Evolutionary conservation across 495 filamentous ascomycete genomes (phyloP), one percentile per base, ranked within the genome.

Genomic region (Xylaria venustula): DNA sequence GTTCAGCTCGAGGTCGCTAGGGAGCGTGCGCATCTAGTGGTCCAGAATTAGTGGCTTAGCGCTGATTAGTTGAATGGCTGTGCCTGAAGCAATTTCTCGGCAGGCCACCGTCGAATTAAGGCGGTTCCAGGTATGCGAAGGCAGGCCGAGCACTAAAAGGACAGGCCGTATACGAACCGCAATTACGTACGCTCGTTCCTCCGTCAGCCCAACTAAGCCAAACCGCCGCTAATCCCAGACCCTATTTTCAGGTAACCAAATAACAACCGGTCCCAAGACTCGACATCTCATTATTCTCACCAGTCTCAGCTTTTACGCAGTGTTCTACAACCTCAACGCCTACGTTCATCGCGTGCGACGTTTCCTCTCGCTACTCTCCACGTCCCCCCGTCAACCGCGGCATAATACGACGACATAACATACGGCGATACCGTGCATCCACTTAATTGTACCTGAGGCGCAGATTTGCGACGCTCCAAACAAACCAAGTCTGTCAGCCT

Each of bases 61-160:
- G 56, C 56, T 42, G 56, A 59, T 50, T 40, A 59, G 56, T 50
- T 42, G 46, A 15, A 55, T 45, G 53, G 53, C 53, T 55, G 53
- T 44, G 53, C 26, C 40, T 3, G 6, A 15, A 34, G 25, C 22
- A 55, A 55, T 44, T 19, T 44, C 53, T 55, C 53, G 53, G 53
- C 40, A 14, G 22, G 22, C 40, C 20, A 55, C 53, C 17, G 53
- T 55, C 53, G 53, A 34, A 55, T 20, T n/a, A 55, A 34, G 30
- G 11, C 30, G 30, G 30, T 11, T 5, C 30, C 30, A 34, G 30
- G 30, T 11, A 34, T 11, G 30, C 30, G 5, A 11, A 5, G 11
- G 30, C 11, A 34, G 11, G 30, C 30, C 5, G 5, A 1, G 11
- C 36, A 3, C 7, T 26, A 55, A 55, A 55, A 45, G n/a, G 53